Base-by-base conservation (phyloP, 495 filamentous ascomycete species). In the Lasiosphaeria ovina region DNA sequence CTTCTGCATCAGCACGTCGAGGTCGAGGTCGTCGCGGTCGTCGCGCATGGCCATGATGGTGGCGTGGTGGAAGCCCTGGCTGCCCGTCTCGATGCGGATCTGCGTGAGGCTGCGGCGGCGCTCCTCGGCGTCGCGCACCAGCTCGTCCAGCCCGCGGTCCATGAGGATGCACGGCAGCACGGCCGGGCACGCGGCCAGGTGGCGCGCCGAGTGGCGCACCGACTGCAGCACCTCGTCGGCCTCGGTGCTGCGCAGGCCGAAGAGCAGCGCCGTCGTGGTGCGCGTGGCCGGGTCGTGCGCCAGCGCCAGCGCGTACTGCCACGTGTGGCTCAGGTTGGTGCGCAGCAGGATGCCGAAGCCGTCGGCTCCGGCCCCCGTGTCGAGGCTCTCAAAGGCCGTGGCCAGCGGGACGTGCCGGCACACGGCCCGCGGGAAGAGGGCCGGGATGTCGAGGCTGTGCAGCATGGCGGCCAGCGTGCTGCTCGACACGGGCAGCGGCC, bases 1-100 rank as follows among this genome's bases (percentile, higher is more conserved):
- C 44, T 47, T 47, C 11, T 47, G 44, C 11, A 47, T 47, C 44
- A 47, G 44, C 11, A 47, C 44, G 44, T 47, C 44, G 44, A 47
- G 44, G 16, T 47, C 11, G 5, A 47, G 44, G 44, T 47, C 44
- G 11, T 47, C 44, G 6, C 44, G 44, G 11, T 47, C 44, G 44
- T 47, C 44, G 44, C 16, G 12, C 12, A n/a, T 14, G 12, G 12
- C 16, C 44, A 47, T 47, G 12, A 47, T 5, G 44, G 12, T 47
- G 44, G 6, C 44, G 4, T 47, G 44, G 44, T 9, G 11, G 44
- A 47, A 47, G 12, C 44, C 44, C 44, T 14, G 44, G 44, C 12
- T 14, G 12, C 44, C 44, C 11, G 44, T 47, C 44, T 47, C 44
- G 12, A 47, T 47, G 44, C 44, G 44, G 44, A 47, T 47, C 11